phyloP scores from a whole-genome alignment of 139 green algal species.

The Chlamydomonas sphaeroides region DNA sequence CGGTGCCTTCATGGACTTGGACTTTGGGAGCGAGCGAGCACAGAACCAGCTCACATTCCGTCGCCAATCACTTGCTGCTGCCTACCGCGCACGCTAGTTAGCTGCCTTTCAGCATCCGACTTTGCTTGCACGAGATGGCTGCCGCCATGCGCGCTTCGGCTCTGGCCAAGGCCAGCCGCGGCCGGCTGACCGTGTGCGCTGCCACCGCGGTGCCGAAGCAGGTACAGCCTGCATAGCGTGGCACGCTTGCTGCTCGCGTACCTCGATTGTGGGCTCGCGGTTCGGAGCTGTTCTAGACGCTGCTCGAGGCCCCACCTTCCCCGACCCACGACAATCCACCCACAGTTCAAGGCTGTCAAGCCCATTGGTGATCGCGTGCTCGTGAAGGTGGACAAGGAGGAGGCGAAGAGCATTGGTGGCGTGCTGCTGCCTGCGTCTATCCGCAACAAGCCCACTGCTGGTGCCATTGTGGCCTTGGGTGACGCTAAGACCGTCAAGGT shows the following conservation, averaged over 20 bases:
- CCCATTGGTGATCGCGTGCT: conserved; percentile 92
- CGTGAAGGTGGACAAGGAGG: conserved; percentile 85
- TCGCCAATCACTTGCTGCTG: too few species aligned
- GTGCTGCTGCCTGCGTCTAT: conserved; percentile 88
- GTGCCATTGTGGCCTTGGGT: conserved; percentile 76
- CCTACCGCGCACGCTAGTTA: too few species aligned
- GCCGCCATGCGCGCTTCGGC: not conserved
- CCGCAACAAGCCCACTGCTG: conserved; percentile 81
- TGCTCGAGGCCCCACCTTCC: not conserved
- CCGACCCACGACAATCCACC: not conserved
- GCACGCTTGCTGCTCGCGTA: too few species aligned
- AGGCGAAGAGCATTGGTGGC: conserved; percentile 85
- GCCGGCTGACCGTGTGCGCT: conserved; percentile 25
- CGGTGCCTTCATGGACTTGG: too few species aligned
- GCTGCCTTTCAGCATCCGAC: too few species aligned
- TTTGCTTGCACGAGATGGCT: conserved; percentile 33
- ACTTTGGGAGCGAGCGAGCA: too few species aligned
- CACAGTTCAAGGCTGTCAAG: conserved; percentile 84
- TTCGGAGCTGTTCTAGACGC: conserved; percentile 17
- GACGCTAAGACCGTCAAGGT: conserved; percentile 72
- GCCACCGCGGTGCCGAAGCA: conserved; percentile 48
- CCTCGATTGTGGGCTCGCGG: not conserved
- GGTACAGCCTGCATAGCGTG: not conserved
- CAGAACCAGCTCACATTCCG: too few species aligned
- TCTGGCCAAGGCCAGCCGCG: not conserved